Evolutionary conservation across 768 basidiomycete genomes (phyloP).

Genomic region (Termitomyces sp.): DNA sequence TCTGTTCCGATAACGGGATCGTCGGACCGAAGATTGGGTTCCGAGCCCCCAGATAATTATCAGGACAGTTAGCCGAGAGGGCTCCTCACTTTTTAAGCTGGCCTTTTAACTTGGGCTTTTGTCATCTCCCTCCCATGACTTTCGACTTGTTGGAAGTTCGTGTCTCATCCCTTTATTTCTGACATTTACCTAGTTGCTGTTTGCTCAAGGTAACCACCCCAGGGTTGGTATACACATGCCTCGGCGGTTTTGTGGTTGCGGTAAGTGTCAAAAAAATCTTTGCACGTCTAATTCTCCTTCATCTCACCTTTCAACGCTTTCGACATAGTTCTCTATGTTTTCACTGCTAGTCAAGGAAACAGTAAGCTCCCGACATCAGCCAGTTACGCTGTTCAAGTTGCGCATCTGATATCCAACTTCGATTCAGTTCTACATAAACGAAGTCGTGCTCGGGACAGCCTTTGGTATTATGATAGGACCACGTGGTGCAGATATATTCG

Average conservation of each 20-base stretch:
- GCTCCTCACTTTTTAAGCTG: not conserved
- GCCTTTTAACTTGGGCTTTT: not conserved
- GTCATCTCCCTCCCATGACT: not conserved
- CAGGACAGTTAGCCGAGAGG: not conserved
- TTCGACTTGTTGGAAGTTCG: conserved; percentile 26
- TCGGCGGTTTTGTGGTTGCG: conserved; percentile 41
- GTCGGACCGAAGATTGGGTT: not conserved
- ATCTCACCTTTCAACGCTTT: not conserved
- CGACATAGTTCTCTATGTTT: conserved; percentile 72
- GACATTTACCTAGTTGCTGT: conserved; percentile 19
- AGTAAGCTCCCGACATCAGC: conserved; percentile 28
- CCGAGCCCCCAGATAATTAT: not conserved
- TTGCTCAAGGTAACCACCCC: conserved; percentile 41
- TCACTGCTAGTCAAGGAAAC: conserved; percentile 81
- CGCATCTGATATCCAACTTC: not conserved
- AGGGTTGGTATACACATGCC: conserved; percentile 53
- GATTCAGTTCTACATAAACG: conserved; percentile 75
- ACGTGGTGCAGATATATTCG: conserved; percentile 60
- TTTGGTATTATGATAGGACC: conserved; percentile 68
- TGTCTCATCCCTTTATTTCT: conserved; percentile 7
- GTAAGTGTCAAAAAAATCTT: conserved; percentile 12
- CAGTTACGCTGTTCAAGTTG: not conserved
- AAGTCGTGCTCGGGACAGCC: conserved; percentile 86
- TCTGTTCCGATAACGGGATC: not conserved
- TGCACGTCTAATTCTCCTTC: not conserved